Evolutionary conservation across 768 basidiomycete genomes (phyloP).

Genomic region (Trichaptum fuscoviolaceum): DNA sequence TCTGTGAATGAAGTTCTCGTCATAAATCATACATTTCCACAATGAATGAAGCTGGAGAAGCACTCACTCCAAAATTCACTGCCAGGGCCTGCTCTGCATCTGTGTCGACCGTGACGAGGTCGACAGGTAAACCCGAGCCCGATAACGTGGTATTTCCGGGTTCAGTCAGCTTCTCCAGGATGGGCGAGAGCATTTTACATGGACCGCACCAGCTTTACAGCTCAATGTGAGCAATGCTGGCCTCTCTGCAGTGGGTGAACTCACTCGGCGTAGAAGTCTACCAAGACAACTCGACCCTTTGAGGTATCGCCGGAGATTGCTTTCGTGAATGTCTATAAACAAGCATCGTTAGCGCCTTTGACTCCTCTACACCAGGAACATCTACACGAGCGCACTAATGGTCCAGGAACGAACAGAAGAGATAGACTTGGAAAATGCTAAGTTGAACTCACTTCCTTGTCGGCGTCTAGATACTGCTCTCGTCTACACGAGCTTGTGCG

Average conservation of each 20-base stretch:
- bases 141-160: slow-evolving; percentile 37
- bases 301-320: slow-evolving; percentile 26
- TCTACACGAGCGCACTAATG: slow-evolving; percentile 8
- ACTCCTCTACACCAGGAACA: slow-evolving; percentile 7
- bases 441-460: slow-evolving; percentile 34
- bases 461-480: slow-evolving; percentile 41
- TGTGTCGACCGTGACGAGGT: slow-evolving; percentile 67
- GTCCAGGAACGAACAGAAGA: neutral
- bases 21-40: slow-evolving; percentile 8
- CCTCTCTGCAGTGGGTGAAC: slow-evolving; percentile 21
- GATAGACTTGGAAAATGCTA: neutral
- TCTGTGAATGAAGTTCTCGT: slow-evolving; percentile 32
- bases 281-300: slow-evolving; percentile 53
- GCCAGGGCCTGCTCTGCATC: slow-evolving; percentile 51
- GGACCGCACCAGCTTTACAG: slow-evolving; percentile 69
- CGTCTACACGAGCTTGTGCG: slow-evolving; percentile 36
- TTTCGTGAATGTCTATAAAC: slow-evolving; percentile 29
- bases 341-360: neutral
- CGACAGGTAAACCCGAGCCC: slow-evolving; percentile 52
- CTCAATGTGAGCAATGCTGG: slow-evolving; percentile 5
- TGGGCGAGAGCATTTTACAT: slow-evolving; percentile 67
- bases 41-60: neutral
- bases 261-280: slow-evolving; percentile 80
- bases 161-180: slow-evolving; percentile 54
- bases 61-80: slow-evolving; percentile 41